Evolutionary conservation across 106 monocot species (phyloP), one percentile per base, ranked within the genome.

Genomic region (Chionographis japonica): DNA sequence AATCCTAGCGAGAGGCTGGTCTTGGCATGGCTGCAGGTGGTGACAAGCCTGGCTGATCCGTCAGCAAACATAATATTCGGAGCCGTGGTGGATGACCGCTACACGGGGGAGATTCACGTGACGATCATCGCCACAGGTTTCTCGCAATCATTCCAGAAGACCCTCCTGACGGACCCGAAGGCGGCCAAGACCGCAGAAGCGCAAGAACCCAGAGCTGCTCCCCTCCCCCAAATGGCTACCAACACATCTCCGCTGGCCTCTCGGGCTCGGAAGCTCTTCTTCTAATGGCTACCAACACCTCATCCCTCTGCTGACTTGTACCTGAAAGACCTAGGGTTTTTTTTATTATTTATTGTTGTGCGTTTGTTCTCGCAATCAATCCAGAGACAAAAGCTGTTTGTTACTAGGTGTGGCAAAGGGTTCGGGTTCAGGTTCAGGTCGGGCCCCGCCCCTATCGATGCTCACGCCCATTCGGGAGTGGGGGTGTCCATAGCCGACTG

Each of bases 11-110:
- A 10, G 46, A 2, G 2, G 2, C 46, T 46, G 46, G 46, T 46
- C 27, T 46, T 10, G 9, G 9, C 18, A 3, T 27, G 8, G 50
- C 37, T 72, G 40, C 75, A 98, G 97, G 92, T 98, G 52, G 97
- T 98, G 51, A 90, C 97, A 41, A 92, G 97, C 70, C 74, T 97
- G 11, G 97, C 97, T 16, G 97, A 97, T 64, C 92, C 92, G 38
- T 98, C 92, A 35, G 97, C 97, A 52, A 98, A 98, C 68, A 98
- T 98, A 83, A 98, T 98, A 78, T 98, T 98, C 59, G 97, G 97
- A 13, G 97, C 97, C 1, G 97, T 98, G 20, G 92, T 98, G 5
- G 97, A 98, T 63, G 92, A 98, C 8, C 81, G 90, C 12, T 98
- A 83, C 68, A 90, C 81, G 0, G 97, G 97, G 1, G 97, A 98